These are phyloP conservation scores for Hypoxylon rickii DNA, from an alignment of 495 filamentous ascomycete species.

Conservation along the genomic window DNA sequence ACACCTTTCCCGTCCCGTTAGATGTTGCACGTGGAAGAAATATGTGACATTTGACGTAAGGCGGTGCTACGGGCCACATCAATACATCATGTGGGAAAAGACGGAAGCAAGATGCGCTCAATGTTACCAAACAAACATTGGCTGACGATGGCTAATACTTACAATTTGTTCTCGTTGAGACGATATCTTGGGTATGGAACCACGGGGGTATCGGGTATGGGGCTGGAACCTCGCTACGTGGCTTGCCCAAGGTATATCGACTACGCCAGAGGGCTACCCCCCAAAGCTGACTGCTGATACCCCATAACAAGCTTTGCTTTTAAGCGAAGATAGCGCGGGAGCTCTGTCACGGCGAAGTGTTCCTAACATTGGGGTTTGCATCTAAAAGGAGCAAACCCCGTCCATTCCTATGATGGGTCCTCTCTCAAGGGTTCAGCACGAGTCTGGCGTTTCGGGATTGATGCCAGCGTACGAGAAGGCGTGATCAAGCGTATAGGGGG, in stretches of 20 bases:
- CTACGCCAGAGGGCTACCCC: conserved; percentile 1
- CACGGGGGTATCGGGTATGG: background rate
- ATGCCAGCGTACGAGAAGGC: background rate
- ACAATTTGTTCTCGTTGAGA: no score
- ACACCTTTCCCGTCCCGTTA: background rate
- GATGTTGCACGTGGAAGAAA: background rate
- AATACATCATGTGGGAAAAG: background rate
- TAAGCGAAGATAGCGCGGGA: no score
- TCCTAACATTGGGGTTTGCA: conserved; percentile 9
- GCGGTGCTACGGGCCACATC: conserved; percentile 3
- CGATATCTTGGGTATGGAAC: background rate
- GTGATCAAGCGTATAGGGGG: background rate
- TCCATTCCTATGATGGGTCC: conserved; percentile 3
- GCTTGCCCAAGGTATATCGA: no score
- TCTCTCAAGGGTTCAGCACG: conserved; percentile 26
- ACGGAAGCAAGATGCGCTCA: no score
- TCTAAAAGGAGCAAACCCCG: conserved; percentile 7
- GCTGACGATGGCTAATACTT: conserved; percentile 6
- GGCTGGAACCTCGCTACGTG: no score
- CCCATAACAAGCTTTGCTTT: no score
- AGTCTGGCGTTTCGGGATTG: conserved; percentile 19
- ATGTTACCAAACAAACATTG: no score
- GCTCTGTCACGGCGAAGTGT: no score
- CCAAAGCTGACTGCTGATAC: background rate
- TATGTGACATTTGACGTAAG: background rate